Base-by-base conservation (phyloP, 2,329 filamentous ascomycete genomes). In the Curvularia hawaiiensis region DNA sequence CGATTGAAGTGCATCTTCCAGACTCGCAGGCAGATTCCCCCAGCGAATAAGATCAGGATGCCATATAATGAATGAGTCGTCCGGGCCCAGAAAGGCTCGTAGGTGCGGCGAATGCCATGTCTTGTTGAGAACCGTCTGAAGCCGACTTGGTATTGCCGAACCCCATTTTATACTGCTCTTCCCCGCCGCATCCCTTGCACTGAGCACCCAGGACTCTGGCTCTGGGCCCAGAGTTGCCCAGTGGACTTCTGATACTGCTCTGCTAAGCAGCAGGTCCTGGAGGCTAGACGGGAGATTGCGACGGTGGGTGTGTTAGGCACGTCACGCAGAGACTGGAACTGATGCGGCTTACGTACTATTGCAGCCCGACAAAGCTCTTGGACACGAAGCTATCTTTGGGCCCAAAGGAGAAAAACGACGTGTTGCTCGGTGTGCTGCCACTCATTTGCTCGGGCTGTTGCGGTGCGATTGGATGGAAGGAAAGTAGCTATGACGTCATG, bases 401-500 rank as follows among this genome's bases (percentile, higher is more conserved):
- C 4, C 72, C 74, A 57, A 76, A 75, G 4, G 72, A 71, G 56
- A 76, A 73, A 61, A 75, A 75, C 1, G 65, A 71, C 5, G 62
- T 63, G 44, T 52, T 63, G 54, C 59, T 70, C 12, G 59, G 57
- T 18, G 57, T 61, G 50, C 51, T 56, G 52, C 54, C 56, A 31
- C 62, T 69, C 72, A 75, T 75, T 39, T 33, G 52, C 60, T 64
- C 59, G 38, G n/a, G 41, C 41, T 46, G 59, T 50, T 59, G 54
- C 18, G 22, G 24, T 24, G 43, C 45, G 55, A 73, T 74, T 73
- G 70, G 70, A 45, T 56, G 41, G 41, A 26, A 33, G n/a, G 11
- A 1, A 33, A 14, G 10, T 22, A n/a, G 14, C 2, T 56, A 70
- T 73, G 70, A 73, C 69, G 69, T 74, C 69, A 74, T 52, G 16